Evolutionary conservation across 2,329 filamentous ascomycete genomes (phyloP), one percentile per base, ranked within the genome.

Genomic region (Myriosclerotinia curreyana): DNA sequence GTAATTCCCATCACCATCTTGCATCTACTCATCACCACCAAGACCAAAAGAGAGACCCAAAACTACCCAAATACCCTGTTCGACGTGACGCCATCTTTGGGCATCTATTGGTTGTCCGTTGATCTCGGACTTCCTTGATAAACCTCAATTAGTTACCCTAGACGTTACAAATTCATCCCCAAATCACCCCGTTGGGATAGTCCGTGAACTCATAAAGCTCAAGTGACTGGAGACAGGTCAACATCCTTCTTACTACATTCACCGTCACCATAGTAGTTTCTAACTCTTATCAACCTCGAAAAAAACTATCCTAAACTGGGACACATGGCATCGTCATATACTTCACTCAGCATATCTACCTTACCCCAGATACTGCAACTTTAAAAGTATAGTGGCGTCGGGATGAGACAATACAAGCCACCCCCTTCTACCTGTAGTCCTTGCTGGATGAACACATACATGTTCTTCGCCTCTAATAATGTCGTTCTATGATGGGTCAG

Each of bases 361-460:
- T 68, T 72, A 68, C 70, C 71, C 71, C 70, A 70, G 69, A 70
- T 70, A 71, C 69, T 67, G 48, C 44, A 63, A 40, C 56, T 71
- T 62, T 65, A 66, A 68, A 64, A 64, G 66, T 55, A 62, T 60
- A 62, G 69, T 72, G 69, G 71, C 70, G 69, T 65, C 63, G 66
- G 54, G 61, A 68, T 72, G 72, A 73, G 69, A 73, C 71, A 67
- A 40, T 67, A 67, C 66, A 66, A 73, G 71, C 72, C 71, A 73
- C 71, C 69, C 66, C 71, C 69, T 71, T 70, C 69, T 58, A 64
- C 66, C 62, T 59, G 44, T 63, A 63, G 36, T 58, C 44, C 60
- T 38, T 34, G 67, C 66, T 72, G 70, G 70, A 72, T 69, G 70
- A 72, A 71, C 70, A 69, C 60, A 67, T 66, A 28, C 48, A 66